Evolutionary conservation across 441 rosid species (phyloP).

Genomic region (Euphorbia corollata): DNA sequence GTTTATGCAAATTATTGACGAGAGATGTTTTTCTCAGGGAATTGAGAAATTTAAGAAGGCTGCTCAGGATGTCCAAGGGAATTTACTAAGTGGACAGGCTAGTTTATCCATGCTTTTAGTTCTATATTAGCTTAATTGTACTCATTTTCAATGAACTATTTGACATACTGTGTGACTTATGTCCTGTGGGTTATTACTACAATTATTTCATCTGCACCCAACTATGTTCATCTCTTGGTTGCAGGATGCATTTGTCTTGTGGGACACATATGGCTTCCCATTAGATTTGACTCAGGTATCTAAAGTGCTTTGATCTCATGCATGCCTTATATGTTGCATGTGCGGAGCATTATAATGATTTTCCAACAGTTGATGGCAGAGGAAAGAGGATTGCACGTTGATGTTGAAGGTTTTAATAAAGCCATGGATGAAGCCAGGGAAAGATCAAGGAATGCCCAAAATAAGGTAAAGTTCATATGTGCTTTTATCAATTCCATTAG

Average conservation of each 20-base stretch:
- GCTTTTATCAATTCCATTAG: neutral
- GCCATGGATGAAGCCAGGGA: constrained; percentile 96
- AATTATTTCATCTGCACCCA: constrained; percentile 14
- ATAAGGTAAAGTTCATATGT: constrained; percentile 38
- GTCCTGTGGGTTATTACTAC: neutral
- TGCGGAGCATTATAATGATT: constrained; percentile 18
- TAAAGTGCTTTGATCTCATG: neutral
- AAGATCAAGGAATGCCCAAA: constrained; percentile 87
- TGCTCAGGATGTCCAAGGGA: constrained; percentile 72
- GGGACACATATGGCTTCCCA: constrained; percentile 98
- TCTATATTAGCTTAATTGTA: neutral
- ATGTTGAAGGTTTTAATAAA: constrained; percentile 65
- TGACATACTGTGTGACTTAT: neutral
- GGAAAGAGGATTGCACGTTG: constrained; percentile 80
- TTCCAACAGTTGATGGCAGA: constrained; percentile 80
- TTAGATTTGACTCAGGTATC: constrained; percentile 91
- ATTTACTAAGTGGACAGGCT: constrained; percentile 71
- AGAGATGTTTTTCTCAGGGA: constrained; percentile 41
- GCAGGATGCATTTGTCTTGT: constrained; percentile 92
- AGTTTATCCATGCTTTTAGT: constrained; percentile 10
- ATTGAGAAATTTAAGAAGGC: constrained; percentile 94
- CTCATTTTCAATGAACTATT: neutral
- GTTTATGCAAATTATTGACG: neutral
- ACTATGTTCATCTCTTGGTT: constrained; percentile 22
- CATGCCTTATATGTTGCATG: constrained; percentile 13